A percentile compares a stretch with the other conserved stretches of the same genome.
phyloP scores from a whole-genome alignment of 176 grass and related monocot genomes.

The Carex parvula region DNA sequence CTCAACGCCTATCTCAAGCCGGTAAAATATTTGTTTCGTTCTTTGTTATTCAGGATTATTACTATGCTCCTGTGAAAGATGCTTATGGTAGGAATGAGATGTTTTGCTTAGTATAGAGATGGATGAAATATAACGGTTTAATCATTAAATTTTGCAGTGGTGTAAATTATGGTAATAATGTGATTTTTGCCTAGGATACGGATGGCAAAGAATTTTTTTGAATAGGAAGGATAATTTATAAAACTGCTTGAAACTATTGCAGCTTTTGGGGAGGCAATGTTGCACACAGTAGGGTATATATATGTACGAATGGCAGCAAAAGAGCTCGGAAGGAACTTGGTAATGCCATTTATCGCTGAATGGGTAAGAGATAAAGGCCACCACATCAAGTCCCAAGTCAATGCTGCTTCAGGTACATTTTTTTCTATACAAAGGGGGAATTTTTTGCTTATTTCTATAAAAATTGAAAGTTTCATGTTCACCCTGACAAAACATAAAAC shows the following conservation, averaged over 20 bases:
- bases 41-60: neutral
- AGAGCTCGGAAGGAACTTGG: slow-evolving; percentile 84
- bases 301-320: slow-evolving; percentile 80
- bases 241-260: slow-evolving; percentile 21
- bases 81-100: neutral
- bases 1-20: slow-evolving; percentile 60
- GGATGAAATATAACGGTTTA: neutral
- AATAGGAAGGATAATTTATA: slow-evolving; percentile 3
- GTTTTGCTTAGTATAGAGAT: slow-evolving; percentile 10
- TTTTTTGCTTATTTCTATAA: neutral
- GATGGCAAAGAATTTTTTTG: neutral
- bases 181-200: neutral
- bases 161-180: neutral
- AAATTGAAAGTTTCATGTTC: neutral
- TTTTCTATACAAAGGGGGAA: neutral
- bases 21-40: slow-evolving; percentile 34
- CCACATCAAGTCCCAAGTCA: slow-evolving; percentile 89
- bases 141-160: neutral
- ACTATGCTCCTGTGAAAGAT: neutral
- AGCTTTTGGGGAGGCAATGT: slow-evolving; percentile 99
- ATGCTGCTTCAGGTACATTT: slow-evolving; percentile 81
- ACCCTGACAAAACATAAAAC: neutral
- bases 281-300: slow-evolving; percentile 92
- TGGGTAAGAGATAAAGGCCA: slow-evolving; percentile 97
- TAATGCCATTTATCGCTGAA: slow-evolving; percentile 92